Conservation (phyloP, 208 protist species). For the Trypanosoma rangeli region DNA sequence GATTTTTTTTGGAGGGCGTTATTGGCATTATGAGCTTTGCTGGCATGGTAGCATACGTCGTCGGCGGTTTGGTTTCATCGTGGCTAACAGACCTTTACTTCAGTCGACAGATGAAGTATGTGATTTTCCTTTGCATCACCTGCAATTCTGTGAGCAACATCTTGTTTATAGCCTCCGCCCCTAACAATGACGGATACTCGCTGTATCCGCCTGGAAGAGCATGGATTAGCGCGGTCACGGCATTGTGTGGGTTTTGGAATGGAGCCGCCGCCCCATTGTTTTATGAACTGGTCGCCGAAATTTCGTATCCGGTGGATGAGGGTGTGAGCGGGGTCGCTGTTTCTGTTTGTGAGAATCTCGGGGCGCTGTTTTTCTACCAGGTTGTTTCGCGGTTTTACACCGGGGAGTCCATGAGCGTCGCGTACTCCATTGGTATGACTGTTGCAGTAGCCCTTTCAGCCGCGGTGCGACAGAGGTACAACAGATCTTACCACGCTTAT, state of each 20-base stretch:
- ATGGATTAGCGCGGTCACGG: conserved; percentile 75
- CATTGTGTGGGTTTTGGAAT: conserved; percentile 85
- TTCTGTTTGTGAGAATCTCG: conserved; percentile 82
- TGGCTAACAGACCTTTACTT: conserved; percentile 83
- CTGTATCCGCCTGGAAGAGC: conserved; percentile 62
- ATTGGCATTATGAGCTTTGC: conserved; percentile 87
- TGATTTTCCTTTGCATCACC: conserved; percentile 85
- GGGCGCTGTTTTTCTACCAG: conserved; percentile 82
- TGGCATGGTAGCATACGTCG: conserved; percentile 76
- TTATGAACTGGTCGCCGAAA: conserved; percentile 84
- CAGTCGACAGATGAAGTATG: conserved; percentile 86
- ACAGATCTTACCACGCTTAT: conserved; percentile 41
- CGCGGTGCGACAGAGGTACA: conserved; percentile 80
- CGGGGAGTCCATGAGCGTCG: conserved; percentile 77
- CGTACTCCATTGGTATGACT: conserved; percentile 85
- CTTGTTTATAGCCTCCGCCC: conserved; percentile 76
- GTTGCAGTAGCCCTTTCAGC: conserved; percentile 67
- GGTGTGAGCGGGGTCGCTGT: conserved; percentile 81
- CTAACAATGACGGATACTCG: conserved; percentile 73
- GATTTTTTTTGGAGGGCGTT: conserved; percentile 64
- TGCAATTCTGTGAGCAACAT: conserved; percentile 79
- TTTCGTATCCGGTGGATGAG: conserved; percentile 86
- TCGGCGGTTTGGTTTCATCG: conserved; percentile 72
- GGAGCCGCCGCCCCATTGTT: conserved; percentile 84
- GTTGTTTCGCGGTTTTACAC: conserved; percentile 68